A percentile compares a stretch with the other conserved stretches of the same genome.
These are phyloP conservation scores for Podospora pseudoanserina DNA, from an alignment of 495 filamentous ascomycete species.

Conservation along the genomic window DNA sequence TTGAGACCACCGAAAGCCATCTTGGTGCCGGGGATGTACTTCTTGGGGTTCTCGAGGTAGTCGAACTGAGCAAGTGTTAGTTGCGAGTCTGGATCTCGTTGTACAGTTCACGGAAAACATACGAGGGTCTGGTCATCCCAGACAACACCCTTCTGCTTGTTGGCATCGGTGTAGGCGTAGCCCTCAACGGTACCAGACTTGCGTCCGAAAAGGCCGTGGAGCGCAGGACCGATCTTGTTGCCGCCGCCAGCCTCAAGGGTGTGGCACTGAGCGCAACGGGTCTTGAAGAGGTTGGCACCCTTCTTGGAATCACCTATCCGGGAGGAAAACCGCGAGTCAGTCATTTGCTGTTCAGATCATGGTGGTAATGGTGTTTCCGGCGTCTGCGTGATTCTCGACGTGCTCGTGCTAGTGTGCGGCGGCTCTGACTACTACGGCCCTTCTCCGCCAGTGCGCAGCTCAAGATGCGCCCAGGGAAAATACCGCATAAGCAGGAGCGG, in stretches of 20 bases:
- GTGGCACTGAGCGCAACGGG: slow-evolving; percentile 97
- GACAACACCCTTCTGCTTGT: slow-evolving; percentile 89
- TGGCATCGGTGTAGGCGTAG: slow-evolving; percentile 98
- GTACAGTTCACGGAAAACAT: slow-evolving; percentile 33
- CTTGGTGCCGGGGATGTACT: slow-evolving; percentile 96
- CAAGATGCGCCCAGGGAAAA: slow-evolving; percentile 32
- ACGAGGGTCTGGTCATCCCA: slow-evolving; percentile 90
- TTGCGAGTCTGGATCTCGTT: not conserved
- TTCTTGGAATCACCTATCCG: slow-evolving; percentile 83
- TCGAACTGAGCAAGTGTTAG: slow-evolving; percentile 35
- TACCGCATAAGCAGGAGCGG: slow-evolving; percentile 31
- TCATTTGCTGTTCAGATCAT: not conserved
- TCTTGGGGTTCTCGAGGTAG: slow-evolving; percentile 58
- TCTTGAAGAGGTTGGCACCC: slow-evolving; percentile 99
- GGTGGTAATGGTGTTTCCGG: not conserved
- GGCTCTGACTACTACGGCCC: not conserved
- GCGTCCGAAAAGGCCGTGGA: slow-evolving; percentile 96
- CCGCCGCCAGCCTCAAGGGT: slow-evolving; percentile 79
- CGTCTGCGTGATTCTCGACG: slow-evolving; percentile 1
- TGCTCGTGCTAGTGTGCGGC: slow-evolving; percentile 4
- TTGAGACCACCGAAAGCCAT: slow-evolving; percentile 99
- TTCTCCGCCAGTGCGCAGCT: slow-evolving; percentile 1
- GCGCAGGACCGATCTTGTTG: slow-evolving; percentile 97
- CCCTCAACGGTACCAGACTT: slow-evolving; percentile 87
- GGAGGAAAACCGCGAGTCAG: not conserved